phyloP scores from a whole-genome alignment of 2,329 filamentous ascomycete species.

The Alternaria rosae region DNA sequence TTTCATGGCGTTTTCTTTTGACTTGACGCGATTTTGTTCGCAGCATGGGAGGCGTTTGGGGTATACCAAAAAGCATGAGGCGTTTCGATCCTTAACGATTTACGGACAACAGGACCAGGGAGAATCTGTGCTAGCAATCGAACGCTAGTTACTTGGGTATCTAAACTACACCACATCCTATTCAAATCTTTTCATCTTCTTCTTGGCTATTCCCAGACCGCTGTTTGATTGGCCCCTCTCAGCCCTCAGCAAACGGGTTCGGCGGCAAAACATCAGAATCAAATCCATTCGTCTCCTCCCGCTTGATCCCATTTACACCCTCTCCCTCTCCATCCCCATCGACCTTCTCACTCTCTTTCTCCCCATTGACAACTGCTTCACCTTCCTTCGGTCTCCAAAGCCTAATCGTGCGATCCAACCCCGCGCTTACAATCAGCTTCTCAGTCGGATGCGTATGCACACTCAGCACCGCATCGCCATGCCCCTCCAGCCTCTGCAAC shows the following conservation, averaged over 20 bases:
- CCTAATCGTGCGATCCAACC: slow-evolving; percentile 67
- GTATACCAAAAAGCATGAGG: slow-evolving; percentile 33
- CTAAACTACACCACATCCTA: not conserved
- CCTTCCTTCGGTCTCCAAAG: slow-evolving; percentile 58
- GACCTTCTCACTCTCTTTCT: not conserved
- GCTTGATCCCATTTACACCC: not conserved
- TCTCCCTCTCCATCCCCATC: not conserved
- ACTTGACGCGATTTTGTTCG: not conserved
- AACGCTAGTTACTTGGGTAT: slow-evolving; percentile 1
- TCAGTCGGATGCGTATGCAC: slow-evolving; percentile 66
- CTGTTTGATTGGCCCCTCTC: not conserved
- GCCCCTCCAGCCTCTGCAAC: slow-evolving; percentile 69
- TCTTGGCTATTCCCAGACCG: too few species aligned
- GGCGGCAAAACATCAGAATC: slow-evolving; percentile 30
- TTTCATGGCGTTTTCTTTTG: slow-evolving; percentile 12
- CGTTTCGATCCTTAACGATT: not conserved
- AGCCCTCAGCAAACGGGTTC: slow-evolving; percentile 26
- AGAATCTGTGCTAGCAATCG: not conserved
- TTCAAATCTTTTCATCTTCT: too few species aligned
- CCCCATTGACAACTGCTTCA: not conserved
- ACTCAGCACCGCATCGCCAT: slow-evolving; percentile 65
- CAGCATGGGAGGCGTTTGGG: slow-evolving; percentile 13
- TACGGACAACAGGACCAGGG: not conserved
- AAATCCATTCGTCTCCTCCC: slow-evolving; percentile 22
- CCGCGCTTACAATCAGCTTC: slow-evolving; percentile 66